Conservation (phyloP, 768 basidiomycete species). For the Hirschioporus abietinus region DNA sequence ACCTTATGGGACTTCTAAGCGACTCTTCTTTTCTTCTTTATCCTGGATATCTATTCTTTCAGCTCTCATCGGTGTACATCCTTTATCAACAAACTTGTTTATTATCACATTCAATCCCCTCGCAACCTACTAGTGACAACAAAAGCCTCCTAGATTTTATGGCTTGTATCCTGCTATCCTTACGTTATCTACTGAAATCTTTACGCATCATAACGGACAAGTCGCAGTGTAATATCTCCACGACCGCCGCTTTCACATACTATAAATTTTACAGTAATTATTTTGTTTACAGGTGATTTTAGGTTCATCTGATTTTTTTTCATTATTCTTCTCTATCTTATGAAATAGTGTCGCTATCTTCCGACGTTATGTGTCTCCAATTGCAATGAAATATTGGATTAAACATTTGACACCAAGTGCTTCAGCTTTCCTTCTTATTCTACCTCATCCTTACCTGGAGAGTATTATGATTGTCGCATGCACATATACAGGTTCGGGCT, state of each 20-base stretch:
- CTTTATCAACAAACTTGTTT: neutral
- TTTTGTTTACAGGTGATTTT: neutral
- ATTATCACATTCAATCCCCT: neutral
- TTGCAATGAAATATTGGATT: neutral
- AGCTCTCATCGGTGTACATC: neutral
- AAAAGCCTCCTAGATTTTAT: neutral
- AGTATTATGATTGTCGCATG: too few species aligned
- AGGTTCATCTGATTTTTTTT: neutral
- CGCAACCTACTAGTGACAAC: neutral
- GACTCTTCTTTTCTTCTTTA: neutral
- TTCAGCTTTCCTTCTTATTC: neutral
- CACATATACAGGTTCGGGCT: too few species aligned
- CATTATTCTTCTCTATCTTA: neutral
- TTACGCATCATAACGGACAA: neutral
- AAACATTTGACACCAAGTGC: neutral
- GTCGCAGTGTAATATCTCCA: neutral
- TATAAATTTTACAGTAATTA: neutral
- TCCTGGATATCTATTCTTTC: neutral
- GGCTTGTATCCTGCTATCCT: neutral
- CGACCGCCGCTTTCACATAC: neutral
- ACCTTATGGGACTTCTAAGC: slow-evolving; percentile 66
- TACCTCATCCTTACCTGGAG: too few species aligned
- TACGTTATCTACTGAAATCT: neutral
- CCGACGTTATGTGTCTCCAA: neutral
- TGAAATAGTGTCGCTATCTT: neutral